These are phyloP conservation scores for Exsudoporus floridanus DNA, from an alignment of 1,284 basidiomycete genomes.

Conservation along the genomic window DNA sequence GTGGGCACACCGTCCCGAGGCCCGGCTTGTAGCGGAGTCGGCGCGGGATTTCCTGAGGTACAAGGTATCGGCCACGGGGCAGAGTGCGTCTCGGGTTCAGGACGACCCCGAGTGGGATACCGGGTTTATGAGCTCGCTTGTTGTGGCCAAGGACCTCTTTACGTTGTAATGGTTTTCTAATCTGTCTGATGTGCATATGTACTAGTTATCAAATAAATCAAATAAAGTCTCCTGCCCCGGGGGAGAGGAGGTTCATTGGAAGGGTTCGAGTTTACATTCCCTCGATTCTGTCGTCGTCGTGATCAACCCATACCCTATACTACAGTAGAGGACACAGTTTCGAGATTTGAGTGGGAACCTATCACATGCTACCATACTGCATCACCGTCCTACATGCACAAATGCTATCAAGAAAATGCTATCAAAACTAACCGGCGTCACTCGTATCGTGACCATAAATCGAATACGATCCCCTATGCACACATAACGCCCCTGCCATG, in stretches of 20 bases:
- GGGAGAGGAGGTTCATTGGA: too few relatives aligned
- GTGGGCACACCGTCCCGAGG: constrained; percentile 29
- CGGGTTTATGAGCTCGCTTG: constrained; percentile 20
- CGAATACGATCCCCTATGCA: constrained; percentile 2
- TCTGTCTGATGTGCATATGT: neutral
- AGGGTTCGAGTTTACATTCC: too few relatives aligned
- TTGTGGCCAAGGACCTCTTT: constrained; percentile 13
- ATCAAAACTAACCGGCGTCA: constrained; percentile 5
- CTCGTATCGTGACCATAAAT: constrained; percentile 18
- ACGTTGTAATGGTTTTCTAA: constrained; percentile 6
- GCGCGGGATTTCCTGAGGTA: constrained; percentile 20
- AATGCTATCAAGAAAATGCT: constrained; percentile 8
- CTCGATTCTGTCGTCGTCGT: too few relatives aligned
- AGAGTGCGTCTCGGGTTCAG: neutral
- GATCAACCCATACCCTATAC: neutral
- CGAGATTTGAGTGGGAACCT: neutral
- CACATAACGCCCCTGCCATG: neutral
- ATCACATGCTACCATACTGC: constrained; percentile 6
- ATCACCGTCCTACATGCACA: constrained; percentile 15
- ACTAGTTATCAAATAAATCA: neutral
- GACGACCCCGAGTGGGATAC: constrained; percentile 27
- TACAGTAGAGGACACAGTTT: neutral
- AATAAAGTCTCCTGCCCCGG: too few relatives aligned
- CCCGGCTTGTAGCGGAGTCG: constrained; percentile 24
- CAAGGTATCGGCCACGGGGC: constrained; percentile 11